Percentiles rank a stretch among this genome's conserved stretches.
These are phyloP conservation scores for Vitis cinerea DNA, from an alignment of 164 flowering plant species.

Conservation along the genomic window DNA sequence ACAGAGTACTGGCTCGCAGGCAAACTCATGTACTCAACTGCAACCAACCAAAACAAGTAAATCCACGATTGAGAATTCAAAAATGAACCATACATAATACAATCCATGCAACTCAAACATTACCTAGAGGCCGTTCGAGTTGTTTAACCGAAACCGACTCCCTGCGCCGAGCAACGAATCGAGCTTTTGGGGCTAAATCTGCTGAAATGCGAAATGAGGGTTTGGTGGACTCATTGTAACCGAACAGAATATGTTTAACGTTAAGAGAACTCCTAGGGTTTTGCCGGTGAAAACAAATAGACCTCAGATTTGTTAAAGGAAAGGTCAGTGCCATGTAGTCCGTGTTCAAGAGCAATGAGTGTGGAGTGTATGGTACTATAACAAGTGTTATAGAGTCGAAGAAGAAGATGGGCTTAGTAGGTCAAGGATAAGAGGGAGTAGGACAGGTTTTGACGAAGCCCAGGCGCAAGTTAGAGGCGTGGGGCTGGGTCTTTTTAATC, in stretches of 20 bases:
- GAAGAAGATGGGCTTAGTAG: too few species aligned
- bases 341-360: too few species aligned
- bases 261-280: slow-evolving; percentile 9
- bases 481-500: too few species aligned
- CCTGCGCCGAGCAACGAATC: slow-evolving; percentile 62
- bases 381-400: too few species aligned
- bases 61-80: neutral
- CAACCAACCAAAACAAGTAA: slow-evolving; percentile 9
- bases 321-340: slow-evolving; percentile 21
- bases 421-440: too few species aligned
- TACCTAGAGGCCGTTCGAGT: slow-evolving; percentile 78
- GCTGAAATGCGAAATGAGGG: slow-evolving; percentile 37
- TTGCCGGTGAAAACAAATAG: neutral
- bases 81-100: neutral
- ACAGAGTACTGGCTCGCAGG: slow-evolving; percentile 97
- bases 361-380: too few species aligned
- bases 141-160: slow-evolving; percentile 64
- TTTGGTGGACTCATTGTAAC: slow-evolving; percentile 4
- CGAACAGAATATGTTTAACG: neutral
- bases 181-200: slow-evolving; percentile 52
- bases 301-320: neutral
- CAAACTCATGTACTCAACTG: slow-evolving; percentile 89
- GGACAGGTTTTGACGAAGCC: too few species aligned
- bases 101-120: neutral
- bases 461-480: too few species aligned